These are phyloP conservation scores for Pythium chondricola DNA, from an alignment of 352 stramenopile genomes.

Conservation along the genomic window DNA sequence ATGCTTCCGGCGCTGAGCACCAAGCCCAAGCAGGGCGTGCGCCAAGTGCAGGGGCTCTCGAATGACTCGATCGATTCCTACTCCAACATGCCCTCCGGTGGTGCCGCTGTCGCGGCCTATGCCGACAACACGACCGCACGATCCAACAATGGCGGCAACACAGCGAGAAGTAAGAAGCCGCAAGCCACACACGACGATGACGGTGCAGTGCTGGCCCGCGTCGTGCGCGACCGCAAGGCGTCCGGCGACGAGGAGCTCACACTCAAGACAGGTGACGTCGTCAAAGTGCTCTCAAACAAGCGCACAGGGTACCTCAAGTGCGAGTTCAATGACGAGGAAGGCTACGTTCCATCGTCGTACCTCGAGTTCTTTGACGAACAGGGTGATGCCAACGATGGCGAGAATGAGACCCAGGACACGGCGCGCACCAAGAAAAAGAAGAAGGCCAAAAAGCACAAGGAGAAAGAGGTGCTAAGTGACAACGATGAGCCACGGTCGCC, in stretches of 20 bases:
- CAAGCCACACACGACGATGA: slow-evolving; percentile 15
- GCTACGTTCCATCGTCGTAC: slow-evolving; percentile 79
- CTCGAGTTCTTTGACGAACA: slow-evolving; percentile 70
- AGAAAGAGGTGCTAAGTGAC: slow-evolving; percentile 33
- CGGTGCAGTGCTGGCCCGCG: slow-evolving; percentile 33
- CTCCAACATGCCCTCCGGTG: slow-evolving; percentile 44
- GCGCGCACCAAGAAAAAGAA: slow-evolving; percentile 37
- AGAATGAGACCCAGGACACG: slow-evolving; percentile 8
- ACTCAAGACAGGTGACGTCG: slow-evolving; percentile 51
- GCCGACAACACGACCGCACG: slow-evolving; percentile 48
- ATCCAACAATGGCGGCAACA: slow-evolving; percentile 16
- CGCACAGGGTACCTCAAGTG: slow-evolving; percentile 81
- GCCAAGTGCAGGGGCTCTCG: slow-evolving; percentile 71
- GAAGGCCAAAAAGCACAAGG: slow-evolving; percentile 49
- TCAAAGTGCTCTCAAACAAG: slow-evolving; percentile 71
- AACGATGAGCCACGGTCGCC: slow-evolving; percentile 32
- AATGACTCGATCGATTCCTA: slow-evolving; percentile 87
- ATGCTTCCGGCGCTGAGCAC: slow-evolving; percentile 77
- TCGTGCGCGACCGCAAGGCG: slow-evolving; percentile 68
- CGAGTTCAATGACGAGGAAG: slow-evolving; percentile 58
- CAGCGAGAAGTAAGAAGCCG: slow-evolving; percentile 17
- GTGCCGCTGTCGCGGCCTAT: slow-evolving; percentile 26
- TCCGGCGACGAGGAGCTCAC: slow-evolving; percentile 70
- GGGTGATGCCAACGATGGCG: slow-evolving; percentile 5
- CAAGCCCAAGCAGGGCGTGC: slow-evolving; percentile 77